Base-by-base conservation (phyloP, 2,329 filamentous ascomycete genomes). In the Cordyceps fumosorosea region DNA sequence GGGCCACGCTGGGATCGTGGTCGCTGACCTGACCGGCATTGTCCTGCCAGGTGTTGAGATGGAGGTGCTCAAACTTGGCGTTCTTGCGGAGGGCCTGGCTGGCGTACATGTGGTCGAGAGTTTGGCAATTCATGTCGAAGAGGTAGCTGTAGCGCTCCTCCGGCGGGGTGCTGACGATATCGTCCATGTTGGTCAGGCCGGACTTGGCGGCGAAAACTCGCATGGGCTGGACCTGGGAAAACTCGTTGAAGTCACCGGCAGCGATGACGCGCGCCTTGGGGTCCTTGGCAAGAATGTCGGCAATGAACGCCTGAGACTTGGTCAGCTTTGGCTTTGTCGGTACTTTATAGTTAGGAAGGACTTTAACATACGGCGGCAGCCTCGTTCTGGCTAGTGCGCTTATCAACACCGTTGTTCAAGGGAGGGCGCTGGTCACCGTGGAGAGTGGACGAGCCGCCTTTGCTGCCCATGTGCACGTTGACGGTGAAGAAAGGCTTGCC, bases 161-260 rank as follows among this genome's bases (percentile, higher is more conserved):
- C 2, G 74, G 68, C 4, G 78, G 73, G 12, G 85, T 80, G 5
- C 76, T 76, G 5, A 77, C 81, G 0, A 82, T 84, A 5, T 81
- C 85, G 67, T 90, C 87, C 1, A 89, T 74, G 65, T 90, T 86
- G 40, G 78, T 66, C 52, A 90, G 75, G 2, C 81, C 80, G 0
- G 84, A 87, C 22, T 79, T 75, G 3, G 72, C 65, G 1, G 76
- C 69, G 65, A 90, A 89, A 1, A 74, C 75, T 64, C 78, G 71
- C 55, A 90, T 72, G 1, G 88, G 87, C 70, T 79, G 68, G 11
- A 85, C 86, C 64, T 86, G 86, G 5, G 81, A 71, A 70, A 89
- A 90, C 71, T 91, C 88, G 77, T 91, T 90, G 71, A 87, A 90
- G 74, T 91, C 88, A 29, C 88, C 88, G 0, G 84, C 81, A 2